phyloP scores from a whole-genome alignment of 2,329 filamentous ascomycete species.

The Pestalotiopsis sp. region DNA sequence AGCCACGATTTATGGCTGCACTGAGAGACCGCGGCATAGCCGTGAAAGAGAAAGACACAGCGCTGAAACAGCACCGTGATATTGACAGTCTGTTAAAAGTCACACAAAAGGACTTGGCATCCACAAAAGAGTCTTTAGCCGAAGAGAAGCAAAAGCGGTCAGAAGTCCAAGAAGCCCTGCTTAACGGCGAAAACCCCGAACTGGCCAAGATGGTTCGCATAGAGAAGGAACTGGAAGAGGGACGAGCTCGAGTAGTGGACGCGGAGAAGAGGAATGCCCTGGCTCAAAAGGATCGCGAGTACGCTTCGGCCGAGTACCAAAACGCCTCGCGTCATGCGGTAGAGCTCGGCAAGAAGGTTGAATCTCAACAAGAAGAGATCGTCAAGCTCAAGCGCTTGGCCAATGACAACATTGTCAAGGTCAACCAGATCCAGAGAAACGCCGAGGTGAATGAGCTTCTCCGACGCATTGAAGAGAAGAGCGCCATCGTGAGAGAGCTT shows the following conservation, averaged over 20 bases:
- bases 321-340: constrained; percentile 52
- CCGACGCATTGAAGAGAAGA: constrained; percentile 44
- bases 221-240: constrained; percentile 41
- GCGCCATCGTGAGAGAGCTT: constrained; percentile 47
- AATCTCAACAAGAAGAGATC: constrained; percentile 43
- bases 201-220: constrained; percentile 42
- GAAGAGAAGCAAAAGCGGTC: constrained; percentile 39
- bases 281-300: constrained; percentile 54
- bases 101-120: constrained; percentile 36
- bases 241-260: constrained; percentile 38
- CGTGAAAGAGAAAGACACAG: constrained; percentile 45
- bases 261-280: constrained; percentile 40
- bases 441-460: constrained; percentile 36
- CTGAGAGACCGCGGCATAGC: constrained; percentile 52
- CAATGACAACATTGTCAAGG: constrained; percentile 45
- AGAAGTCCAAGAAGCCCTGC: constrained; percentile 35
- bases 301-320: constrained; percentile 61
- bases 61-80: constrained; percentile 37
- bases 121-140: constrained; percentile 41
- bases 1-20: constrained; percentile 31
- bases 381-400: constrained; percentile 44
- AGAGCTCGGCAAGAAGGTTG: constrained; percentile 48
- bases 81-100: constrained; percentile 37
- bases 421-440: constrained; percentile 49
- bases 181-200: constrained; percentile 39